Evolutionary conservation across 106 monocot genomes (phyloP).

Genomic region (Amphibolis antarctica): DNA sequence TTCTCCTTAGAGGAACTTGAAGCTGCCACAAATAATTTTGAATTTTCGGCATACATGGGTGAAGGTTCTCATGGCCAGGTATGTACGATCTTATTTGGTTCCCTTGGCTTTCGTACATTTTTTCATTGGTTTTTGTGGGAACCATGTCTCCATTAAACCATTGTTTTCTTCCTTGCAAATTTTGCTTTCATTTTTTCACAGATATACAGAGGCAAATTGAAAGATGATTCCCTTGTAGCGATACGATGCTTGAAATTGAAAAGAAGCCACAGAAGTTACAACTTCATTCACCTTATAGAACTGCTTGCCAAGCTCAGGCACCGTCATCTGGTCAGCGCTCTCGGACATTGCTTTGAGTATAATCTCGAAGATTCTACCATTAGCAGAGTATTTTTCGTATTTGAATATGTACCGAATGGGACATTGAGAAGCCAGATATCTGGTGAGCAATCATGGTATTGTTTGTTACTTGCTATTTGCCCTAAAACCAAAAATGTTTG

Average conservation of each 20-base stretch:
- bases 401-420: constrained; percentile 74
- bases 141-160: too few relatives aligned
- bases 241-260: constrained; percentile 81
- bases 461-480: not conserved
- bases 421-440: constrained; percentile 63
- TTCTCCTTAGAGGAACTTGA: constrained; percentile 93
- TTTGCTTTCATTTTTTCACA: constrained; percentile 13
- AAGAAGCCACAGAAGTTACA: constrained; percentile 42
- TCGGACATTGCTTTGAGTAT: constrained; percentile 93
- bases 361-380: constrained; percentile 65
- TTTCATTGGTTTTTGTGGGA: not conserved
- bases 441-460: constrained; percentile 26
- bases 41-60: constrained; percentile 63
- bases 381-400: constrained; percentile 72
- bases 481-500: not conserved
- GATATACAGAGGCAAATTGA: constrained; percentile 78
- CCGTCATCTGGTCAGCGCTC: constrained; percentile 74
- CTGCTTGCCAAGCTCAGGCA: constrained; percentile 89
- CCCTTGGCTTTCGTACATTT: not conserved
- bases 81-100: not conserved
- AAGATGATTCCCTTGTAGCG: constrained; percentile 60
- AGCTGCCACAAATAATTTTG: constrained; percentile 81
- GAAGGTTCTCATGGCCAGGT: constrained; percentile 88
- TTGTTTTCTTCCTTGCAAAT: not conserved
- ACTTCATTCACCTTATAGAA: constrained; percentile 65